These are phyloP conservation scores for Rhodocollybia butyracea DNA, from an alignment of 768 basidiomycete species.

Conservation along the genomic window DNA sequence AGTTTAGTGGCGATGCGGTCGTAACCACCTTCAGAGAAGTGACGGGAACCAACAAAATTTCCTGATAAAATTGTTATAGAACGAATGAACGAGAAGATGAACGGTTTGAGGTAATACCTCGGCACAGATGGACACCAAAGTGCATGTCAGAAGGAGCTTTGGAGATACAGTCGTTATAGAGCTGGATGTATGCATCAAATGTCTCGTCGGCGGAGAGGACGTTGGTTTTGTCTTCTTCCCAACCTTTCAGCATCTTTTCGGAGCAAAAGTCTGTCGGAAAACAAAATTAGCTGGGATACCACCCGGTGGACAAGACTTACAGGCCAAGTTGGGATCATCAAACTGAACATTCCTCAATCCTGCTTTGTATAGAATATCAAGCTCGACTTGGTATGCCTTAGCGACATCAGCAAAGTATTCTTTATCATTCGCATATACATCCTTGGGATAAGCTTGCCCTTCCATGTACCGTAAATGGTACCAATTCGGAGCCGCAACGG, in stretches of 20 bases:
- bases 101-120: slow-evolving; percentile 22
- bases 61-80: neutral
- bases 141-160: slow-evolving; percentile 35
- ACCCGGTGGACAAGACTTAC: neutral
- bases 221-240: slow-evolving; percentile 6
- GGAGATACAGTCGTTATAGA: slow-evolving; percentile 28
- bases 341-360: slow-evolving; percentile 21
- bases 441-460: slow-evolving; percentile 27
- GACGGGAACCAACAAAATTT: slow-evolving; percentile 12
- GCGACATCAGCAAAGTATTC: slow-evolving; percentile 50
- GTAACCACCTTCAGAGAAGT: slow-evolving; percentile 46
- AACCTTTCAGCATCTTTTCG: slow-evolving; percentile 8
- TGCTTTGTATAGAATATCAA: slow-evolving; percentile 39
- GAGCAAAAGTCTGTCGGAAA: slow-evolving; percentile 3
- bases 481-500: slow-evolving; percentile 44
- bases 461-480: slow-evolving; percentile 37
- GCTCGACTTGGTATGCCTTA: slow-evolving; percentile 41
- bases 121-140: slow-evolving; percentile 41
- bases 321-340: slow-evolving; percentile 5
- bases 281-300: neutral
- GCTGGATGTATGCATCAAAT: slow-evolving; percentile 10
- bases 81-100: neutral
- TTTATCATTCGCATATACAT: slow-evolving; percentile 38
- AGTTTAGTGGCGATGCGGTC: slow-evolving; percentile 41
- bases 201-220: slow-evolving; percentile 1